These are phyloP conservation scores for Mallotus nudiflorus DNA, from an alignment of 345 rosid genomes.

Conservation along the genomic window DNA sequence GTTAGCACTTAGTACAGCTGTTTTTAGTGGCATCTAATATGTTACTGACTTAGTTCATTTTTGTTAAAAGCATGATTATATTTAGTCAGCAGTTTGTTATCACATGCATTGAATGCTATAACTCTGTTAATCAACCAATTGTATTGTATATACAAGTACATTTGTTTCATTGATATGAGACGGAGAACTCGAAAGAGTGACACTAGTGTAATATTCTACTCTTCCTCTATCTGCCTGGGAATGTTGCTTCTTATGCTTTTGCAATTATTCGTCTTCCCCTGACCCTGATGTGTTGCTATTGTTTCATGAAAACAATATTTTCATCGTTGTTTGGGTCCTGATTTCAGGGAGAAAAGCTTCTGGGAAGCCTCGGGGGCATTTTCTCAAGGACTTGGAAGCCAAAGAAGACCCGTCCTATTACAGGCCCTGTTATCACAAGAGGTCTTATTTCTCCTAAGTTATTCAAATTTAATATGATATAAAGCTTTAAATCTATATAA, in stretches of 20 bases:
- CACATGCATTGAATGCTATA: background rate
- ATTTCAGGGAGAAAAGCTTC: constrained; percentile 93
- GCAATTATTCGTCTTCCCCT: background rate
- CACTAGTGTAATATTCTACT: background rate
- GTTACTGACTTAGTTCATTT: background rate
- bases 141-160: too few relatives aligned
- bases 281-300: background rate
- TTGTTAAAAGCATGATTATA: background rate
- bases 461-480: background rate
- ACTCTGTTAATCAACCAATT: too few relatives aligned
- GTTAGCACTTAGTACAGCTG: too few relatives aligned
- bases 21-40: too few relatives aligned
- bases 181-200: background rate
- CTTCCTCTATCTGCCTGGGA: background rate
- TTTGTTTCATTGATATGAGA: too few relatives aligned
- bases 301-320: background rate
- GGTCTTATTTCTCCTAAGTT: constrained; percentile 54
- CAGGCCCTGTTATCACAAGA: constrained; percentile 65
- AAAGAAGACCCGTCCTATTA: constrained; percentile 66
- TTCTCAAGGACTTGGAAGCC: constrained; percentile 95
- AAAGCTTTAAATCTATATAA: background rate
- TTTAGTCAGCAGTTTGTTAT: constrained; percentile 3
- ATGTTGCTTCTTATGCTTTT: background rate
- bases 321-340: constrained; percentile 18
- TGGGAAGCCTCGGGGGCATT: constrained; percentile 93